Evolutionary conservation across 805 yeast genomes (phyloP), one percentile per base, ranked within the genome.

Genomic region (Ogataea henricii): DNA sequence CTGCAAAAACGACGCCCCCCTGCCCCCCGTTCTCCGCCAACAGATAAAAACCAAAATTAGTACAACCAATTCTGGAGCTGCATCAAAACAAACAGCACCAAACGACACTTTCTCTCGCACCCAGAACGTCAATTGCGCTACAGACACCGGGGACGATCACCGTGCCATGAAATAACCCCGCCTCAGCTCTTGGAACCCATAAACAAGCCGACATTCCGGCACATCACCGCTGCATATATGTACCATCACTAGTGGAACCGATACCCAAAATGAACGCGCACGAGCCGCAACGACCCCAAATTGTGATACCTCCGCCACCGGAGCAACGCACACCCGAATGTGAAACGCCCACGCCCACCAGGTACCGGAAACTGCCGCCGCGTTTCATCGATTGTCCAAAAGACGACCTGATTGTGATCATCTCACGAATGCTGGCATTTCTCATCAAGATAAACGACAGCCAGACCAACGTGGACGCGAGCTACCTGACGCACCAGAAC

Each of bases 391-490:
- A 80, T 35, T 87, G 96, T 59, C 76, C 87, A 10, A 72, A 83
- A 47, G 81, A 82, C 16, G 94, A 87, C 56, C 67, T 92, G 36
- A 81, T 91, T 32, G 71, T 75, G 1, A 70, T 92, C 27, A 82
- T 92, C 26, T 73, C 96, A 1, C 72, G 96, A 45, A 89, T 91
- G 94, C 70, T 94, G 22, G 76, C 79, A 40, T 86, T 88, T 34
- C 74, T 92, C 20, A 88, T 91, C 12, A 66, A 72, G 20, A 74
- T 88, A 27, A 92, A 92, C 64, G 98, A 92, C 67, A 43, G 50
- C 32, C 55, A 59, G 35, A 49, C 65, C 4, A 49, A 54, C 12
- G 70, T 71, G 16, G 60, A 59, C 43, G 60, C 63, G 14, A 54
- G 60, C 27, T 53, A 63, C 22, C 60, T 74, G 4, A 62, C 66